Evolutionary conservation across 768 basidiomycete species (phyloP).

Genomic region (Porpolomopsis calyptriformis): DNA sequence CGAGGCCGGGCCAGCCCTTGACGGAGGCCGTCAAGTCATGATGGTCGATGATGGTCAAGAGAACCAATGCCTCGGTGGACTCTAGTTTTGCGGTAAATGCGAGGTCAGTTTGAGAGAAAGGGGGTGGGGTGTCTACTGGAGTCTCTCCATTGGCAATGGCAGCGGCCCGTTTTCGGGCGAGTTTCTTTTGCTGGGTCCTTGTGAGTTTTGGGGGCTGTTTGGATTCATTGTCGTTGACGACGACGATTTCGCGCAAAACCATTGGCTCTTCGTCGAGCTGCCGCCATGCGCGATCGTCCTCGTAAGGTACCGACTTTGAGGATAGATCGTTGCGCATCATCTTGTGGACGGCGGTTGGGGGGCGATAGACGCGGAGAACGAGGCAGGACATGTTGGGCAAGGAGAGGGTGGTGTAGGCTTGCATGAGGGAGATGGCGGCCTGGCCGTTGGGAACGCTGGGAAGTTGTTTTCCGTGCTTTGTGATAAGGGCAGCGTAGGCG

Average conservation of each 20-base stretch:
- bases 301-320: too few relatives aligned
- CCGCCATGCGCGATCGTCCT: neutral
- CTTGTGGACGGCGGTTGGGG: neutral
- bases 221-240: neutral
- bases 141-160: too few relatives aligned
- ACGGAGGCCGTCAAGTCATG: neutral
- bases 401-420: neutral
- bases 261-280: neutral
- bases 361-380: neutral
- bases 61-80: neutral
- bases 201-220: neutral
- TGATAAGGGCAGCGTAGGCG: neutral
- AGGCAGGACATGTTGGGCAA: neutral
- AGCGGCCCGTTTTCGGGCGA: neutral
- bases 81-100: neutral
- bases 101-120: neutral
- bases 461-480: neutral
- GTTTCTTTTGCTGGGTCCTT: neutral
- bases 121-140: neutral
- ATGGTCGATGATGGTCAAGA: neutral
- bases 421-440: constrained; percentile 1
- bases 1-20: neutral
- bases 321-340: neutral
- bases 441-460: neutral
- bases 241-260: neutral